These are phyloP conservation scores for Xylaria sp. DNA, from an alignment of 2,329 filamentous ascomycete species.

Conservation along the genomic window DNA sequence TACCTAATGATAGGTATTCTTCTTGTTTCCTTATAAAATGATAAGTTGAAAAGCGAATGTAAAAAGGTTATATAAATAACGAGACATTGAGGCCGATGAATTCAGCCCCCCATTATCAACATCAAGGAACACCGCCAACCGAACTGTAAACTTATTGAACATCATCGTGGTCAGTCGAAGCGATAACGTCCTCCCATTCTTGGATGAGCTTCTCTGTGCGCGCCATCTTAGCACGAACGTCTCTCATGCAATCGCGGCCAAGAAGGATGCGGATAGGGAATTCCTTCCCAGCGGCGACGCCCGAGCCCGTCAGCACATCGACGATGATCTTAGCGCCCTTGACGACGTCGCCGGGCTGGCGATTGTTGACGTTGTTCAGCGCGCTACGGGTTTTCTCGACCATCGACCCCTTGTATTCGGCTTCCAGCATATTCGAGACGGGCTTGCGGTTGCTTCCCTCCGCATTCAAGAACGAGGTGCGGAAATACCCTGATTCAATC, in stretches of 20 bases:
- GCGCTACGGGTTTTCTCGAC: slow-evolving; percentile 47
- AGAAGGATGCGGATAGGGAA: slow-evolving; percentile 66
- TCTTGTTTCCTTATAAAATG: neutral
- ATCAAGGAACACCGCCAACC: neutral
- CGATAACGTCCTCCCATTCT: slow-evolving; percentile 61
- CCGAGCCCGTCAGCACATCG: slow-evolving; percentile 65
- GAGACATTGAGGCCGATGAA: neutral
- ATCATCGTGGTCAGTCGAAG: slow-evolving; percentile 53
- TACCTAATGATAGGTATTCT: no score
- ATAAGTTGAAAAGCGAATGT: neutral
- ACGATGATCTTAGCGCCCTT: slow-evolving; percentile 65
- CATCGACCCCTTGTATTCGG: slow-evolving; percentile 47
- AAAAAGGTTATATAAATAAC: neutral
- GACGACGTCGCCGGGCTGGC: slow-evolving; percentile 65
- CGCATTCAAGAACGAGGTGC: slow-evolving; percentile 60
- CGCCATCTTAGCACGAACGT: slow-evolving; percentile 57
- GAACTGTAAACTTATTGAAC: slow-evolving; percentile 33
- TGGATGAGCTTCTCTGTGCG: slow-evolving; percentile 57
- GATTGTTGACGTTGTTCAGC: slow-evolving; percentile 55
- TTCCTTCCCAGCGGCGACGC: slow-evolving; percentile 58
- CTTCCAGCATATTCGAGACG: slow-evolving; percentile 47
- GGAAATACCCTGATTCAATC: slow-evolving; percentile 65
- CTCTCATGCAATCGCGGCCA: slow-evolving; percentile 61
- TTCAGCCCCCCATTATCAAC: neutral
- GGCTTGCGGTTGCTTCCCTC: slow-evolving; percentile 46